Percentiles rank a stretch among this genome's conserved stretches.
These are phyloP conservation scores for Mycena vitilis DNA, from an alignment of 768 basidiomycete species.

Conservation along the genomic window DNA sequence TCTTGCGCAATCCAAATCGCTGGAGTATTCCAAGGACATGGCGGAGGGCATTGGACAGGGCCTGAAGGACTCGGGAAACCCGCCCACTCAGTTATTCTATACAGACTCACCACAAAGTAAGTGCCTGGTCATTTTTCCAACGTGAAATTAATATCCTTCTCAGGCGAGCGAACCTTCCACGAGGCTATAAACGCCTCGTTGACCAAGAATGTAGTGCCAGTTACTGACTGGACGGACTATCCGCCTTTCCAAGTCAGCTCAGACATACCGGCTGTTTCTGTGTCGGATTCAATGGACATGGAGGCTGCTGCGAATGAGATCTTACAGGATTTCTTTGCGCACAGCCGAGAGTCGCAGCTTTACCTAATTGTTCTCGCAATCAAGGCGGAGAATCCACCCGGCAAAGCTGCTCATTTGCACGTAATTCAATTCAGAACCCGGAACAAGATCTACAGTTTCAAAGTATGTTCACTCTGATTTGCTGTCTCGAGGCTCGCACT, in stretches of 20 bases:
- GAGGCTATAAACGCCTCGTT: slow-evolving; percentile 2
- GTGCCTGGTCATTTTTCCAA: too few species aligned
- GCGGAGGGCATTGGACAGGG: too few species aligned
- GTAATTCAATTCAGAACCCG: slow-evolving; percentile 6
- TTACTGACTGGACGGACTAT: slow-evolving; percentile 2
- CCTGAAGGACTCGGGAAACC: too few species aligned
- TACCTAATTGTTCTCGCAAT: not conserved
- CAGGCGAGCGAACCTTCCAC: slow-evolving; percentile 2
- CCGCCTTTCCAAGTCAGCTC: not conserved
- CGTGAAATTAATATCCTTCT: not conserved
- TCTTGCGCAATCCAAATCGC: too few species aligned
- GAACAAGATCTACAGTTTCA: not conserved
- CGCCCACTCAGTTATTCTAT: too few species aligned
- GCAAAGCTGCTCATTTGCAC: not conserved
- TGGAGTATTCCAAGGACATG: too few species aligned
- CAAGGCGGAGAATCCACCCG: not conserved
- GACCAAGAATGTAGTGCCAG: not conserved
- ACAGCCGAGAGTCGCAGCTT: not conserved
- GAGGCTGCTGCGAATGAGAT: not conserved
- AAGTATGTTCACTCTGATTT: not conserved
- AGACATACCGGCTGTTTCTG: not conserved
- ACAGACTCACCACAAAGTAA: too few species aligned
- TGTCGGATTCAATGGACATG: not conserved
- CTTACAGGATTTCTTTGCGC: not conserved
- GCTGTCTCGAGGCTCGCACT: not conserved